phyloP scores from a whole-genome alignment of 75 land plant species.

The Cryptomeria japonica region DNA sequence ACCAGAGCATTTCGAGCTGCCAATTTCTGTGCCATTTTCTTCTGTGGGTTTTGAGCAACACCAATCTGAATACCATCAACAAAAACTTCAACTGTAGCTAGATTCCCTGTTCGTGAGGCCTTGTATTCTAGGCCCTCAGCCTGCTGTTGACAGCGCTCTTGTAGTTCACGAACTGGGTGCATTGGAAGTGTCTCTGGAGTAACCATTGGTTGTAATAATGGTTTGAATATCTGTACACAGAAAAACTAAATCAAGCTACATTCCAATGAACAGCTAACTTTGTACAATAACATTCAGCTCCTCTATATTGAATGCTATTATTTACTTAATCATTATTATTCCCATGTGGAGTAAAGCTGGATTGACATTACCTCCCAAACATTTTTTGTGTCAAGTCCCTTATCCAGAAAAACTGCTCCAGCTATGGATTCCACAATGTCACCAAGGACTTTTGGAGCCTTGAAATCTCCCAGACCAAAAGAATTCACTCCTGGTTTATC shows the following conservation, averaged over 20 bases:
- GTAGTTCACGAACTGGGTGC: constrained; percentile 99
- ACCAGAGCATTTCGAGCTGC: constrained; percentile 97
- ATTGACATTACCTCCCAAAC: constrained; percentile 82
- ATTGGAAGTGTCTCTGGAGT: constrained; percentile 99
- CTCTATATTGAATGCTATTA: not conserved
- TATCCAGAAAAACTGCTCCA: constrained; percentile 93
- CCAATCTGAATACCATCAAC: constrained; percentile 95
- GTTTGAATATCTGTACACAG: constrained; percentile 74
- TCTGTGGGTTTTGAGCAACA: constrained; percentile 94
- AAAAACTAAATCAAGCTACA: constrained; percentile 8
- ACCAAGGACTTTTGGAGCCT: constrained; percentile 99
- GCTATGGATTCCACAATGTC: constrained; percentile 99
- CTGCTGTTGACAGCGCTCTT: constrained; percentile 98
- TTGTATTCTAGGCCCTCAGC: constrained; percentile 98
- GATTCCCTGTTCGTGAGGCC: constrained; percentile 75
- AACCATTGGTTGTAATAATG: constrained; percentile 91
- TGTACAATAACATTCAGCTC: constrained; percentile 7
- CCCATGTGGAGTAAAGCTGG: not conserved
- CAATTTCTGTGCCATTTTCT: constrained; percentile 98
- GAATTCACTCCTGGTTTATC: constrained; percentile 94
- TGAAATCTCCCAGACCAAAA: constrained; percentile 98
- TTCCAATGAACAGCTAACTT: not conserved
- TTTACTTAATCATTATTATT: not conserved
- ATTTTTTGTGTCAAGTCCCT: constrained; percentile 62
- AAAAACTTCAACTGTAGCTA: constrained; percentile 95